Evolutionary conservation across 2,329 filamentous ascomycete species (phyloP), one percentile per base, ranked within the genome.

Genomic region (Myriosclerotinia curreyana): DNA sequence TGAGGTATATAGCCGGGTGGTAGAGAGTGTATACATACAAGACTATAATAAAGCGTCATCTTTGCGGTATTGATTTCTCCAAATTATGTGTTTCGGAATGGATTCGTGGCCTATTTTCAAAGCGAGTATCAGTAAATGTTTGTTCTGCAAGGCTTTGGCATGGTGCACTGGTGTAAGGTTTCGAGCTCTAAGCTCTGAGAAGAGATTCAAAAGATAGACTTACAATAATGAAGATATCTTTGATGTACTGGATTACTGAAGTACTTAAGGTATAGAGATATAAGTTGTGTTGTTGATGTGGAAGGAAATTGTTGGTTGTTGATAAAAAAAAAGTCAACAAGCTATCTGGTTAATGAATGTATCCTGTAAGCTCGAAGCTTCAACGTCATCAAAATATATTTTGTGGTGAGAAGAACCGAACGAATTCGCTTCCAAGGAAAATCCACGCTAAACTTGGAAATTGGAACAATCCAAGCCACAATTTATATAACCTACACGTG

Each of bases 21-120:
- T 42, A n/a, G 52, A 51, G 34, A 22, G 44, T 55, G 17, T 12
- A 49, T 40, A 75, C 79, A 69, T 76, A 81, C 79, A 65, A 81
- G 78, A 70, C 77, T 78, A 71, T 81, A 81, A 72, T 81, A 81
- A 71, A 81, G 79, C 67, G 79, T 81, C 79, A 81, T 81, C 51
- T 74, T 79, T 72, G 65, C 65, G 34, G 66, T 50, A 66, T 64
- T 62, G 62, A 46, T 38, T 38, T 25, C 66, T 68, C 34, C 40
- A 63, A 46, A 62, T 62, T 31, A 60, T 20, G 51, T 40, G 59
- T 53, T 42, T 42, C 55, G 59, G 68, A 53, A 36, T 68, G 36
- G 60, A 64, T 50, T 68, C 48, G 69, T 70, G 68, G 68, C 67
- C 70, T 72, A 38, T 65, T 67, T 25, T 25, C 25, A 58, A 34